Evolutionary conservation across 441 rosid species (phyloP).

Genomic region (Pelargonium citronellum): DNA sequence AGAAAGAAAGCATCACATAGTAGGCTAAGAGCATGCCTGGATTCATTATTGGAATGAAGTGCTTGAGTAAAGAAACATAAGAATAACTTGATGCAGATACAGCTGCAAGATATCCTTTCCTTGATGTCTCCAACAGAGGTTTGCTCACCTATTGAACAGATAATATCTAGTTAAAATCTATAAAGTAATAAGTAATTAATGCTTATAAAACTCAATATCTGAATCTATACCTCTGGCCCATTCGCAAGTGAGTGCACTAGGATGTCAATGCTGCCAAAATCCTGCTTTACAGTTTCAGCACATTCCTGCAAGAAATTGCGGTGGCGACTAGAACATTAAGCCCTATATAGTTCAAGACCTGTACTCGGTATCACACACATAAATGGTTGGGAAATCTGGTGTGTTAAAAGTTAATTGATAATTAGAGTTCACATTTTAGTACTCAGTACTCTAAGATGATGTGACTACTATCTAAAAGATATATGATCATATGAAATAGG

Average conservation of each 20-base stretch:
- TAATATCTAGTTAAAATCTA: background rate
- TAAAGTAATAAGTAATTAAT: conserved; percentile 1
- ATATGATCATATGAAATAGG: too few relatives aligned
- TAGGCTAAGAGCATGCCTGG: conserved; percentile 40
- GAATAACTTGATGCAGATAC: conserved; percentile 93
- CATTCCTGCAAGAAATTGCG: conserved; percentile 50
- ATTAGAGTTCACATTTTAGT: too few relatives aligned
- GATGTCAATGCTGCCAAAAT: conserved; percentile 87
- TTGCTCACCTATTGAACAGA: conserved; percentile 47
- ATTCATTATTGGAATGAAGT: conserved; percentile 89
- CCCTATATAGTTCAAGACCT: conserved; percentile 2
- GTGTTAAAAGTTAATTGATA: background rate
- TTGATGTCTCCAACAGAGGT: conserved; percentile 88
- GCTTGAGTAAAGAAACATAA: conserved; percentile 67
- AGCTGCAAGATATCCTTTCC: conserved; percentile 87
- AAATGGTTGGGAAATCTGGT: background rate
- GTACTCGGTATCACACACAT: background rate
- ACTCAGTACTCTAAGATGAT: too few relatives aligned
- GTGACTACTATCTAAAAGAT: too few relatives aligned
- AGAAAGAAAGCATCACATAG: background rate
- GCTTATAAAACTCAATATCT: background rate
- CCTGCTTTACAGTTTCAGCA: conserved; percentile 73
- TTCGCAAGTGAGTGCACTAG: conserved; percentile 97
- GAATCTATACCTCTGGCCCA: conserved; percentile 79
- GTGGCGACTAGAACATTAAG: background rate